A percentile compares a stretch with the other conserved stretches of the same genome.
Conservation (phyloP, 179 eudicot species). For the Silene vulgaris region DNA sequence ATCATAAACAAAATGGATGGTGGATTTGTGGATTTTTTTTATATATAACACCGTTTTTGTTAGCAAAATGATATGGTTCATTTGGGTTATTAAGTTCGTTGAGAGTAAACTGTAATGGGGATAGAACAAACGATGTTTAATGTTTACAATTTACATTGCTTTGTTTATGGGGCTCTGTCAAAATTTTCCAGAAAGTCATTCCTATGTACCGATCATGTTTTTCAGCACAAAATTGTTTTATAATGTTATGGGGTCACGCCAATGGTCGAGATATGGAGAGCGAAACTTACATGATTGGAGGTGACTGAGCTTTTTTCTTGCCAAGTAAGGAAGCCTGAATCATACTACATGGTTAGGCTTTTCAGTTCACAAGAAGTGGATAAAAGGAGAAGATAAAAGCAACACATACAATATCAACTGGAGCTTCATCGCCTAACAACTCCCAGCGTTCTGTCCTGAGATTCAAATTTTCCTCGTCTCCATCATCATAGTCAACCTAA, state of each 20-base stretch:
- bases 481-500: slow-evolving; percentile 46
- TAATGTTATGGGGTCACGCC: no score
- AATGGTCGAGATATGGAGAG: background rate
- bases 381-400: background rate
- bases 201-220: no score
- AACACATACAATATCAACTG: slow-evolving; percentile 26
- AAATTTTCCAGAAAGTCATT: no score
- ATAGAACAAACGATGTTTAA: background rate
- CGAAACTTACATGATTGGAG: slow-evolving; percentile 18
- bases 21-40: background rate
- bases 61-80: no score
- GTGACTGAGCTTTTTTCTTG: slow-evolving; percentile 12
- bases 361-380: background rate
- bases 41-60: background rate
- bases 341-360: slow-evolving; percentile 11
- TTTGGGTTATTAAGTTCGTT: no score
- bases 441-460: slow-evolving; percentile 43
- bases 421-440: slow-evolving; percentile 28
- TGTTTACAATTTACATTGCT: background rate
- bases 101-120: background rate
- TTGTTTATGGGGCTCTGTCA: background rate
- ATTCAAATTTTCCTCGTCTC: slow-evolving; percentile 37
- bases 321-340: slow-evolving; percentile 19
- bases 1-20: background rate
- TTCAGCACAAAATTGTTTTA: no score